phyloP scores from a whole-genome alignment of 2,329 filamentous ascomycete species.

The Pyrenophora tritici-repentis region DNA sequence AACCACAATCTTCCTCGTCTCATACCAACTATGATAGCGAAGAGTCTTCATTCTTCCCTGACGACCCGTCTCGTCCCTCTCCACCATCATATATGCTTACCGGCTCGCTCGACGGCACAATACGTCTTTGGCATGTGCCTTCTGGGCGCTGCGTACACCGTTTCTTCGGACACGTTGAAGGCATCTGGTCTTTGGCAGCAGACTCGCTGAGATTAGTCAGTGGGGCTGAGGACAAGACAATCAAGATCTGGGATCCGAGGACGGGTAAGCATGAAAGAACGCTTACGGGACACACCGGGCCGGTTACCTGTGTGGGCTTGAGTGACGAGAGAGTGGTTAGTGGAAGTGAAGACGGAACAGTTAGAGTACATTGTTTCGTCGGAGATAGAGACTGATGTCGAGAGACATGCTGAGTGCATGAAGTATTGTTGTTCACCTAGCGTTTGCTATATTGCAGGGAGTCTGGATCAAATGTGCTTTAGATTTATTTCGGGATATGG shows the following conservation, averaged over 20 bases:
- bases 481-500: not conserved
- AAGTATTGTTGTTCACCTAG: not conserved
- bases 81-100: constrained; percentile 93
- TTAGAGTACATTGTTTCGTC: constrained; percentile 64
- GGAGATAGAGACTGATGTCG: not conserved
- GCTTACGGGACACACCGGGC: constrained; percentile 86
- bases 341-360: constrained; percentile 91
- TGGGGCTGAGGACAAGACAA: constrained; percentile 90
- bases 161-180: constrained; percentile 96
- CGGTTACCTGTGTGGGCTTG: constrained; percentile 89
- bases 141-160: constrained; percentile 83
- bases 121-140: constrained; percentile 88
- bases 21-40: constrained; percentile 2
- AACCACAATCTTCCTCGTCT: constrained; percentile 14
- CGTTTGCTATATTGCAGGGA: too few relatives aligned
- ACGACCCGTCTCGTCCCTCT: constrained; percentile 66
- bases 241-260: constrained; percentile 93
- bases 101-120: constrained; percentile 86
- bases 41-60: constrained; percentile 59
- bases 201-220: constrained; percentile 88
- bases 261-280: constrained; percentile 91
- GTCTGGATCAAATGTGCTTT: too few relatives aligned
- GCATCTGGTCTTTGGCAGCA: constrained; percentile 89
- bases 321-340: constrained; percentile 89
- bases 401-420: too few relatives aligned